These are phyloP conservation scores for Phycomyces blakesleeanus DNA, from an alignment of 192 early-diverging fungal genomes.

Conservation along the genomic window DNA sequence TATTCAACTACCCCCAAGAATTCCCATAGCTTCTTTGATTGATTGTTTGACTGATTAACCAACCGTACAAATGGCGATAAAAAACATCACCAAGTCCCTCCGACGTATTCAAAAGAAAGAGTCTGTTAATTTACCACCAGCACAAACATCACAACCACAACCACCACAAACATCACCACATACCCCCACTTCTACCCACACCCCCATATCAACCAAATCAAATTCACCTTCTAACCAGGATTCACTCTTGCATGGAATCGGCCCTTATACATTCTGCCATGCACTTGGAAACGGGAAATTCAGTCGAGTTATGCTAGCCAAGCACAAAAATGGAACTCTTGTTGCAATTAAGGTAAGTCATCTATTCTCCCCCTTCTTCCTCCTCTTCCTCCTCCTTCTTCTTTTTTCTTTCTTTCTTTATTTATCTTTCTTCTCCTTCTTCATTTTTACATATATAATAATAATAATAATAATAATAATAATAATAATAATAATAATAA, in stretches of 20 bases:
- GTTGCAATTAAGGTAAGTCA: slow-evolving; percentile 32
- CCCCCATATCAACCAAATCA: not conserved
- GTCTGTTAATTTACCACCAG: too few species aligned
- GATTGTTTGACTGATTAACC: too few species aligned
- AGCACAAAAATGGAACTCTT: slow-evolving; percentile 41
- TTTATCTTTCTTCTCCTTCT: too few species aligned
- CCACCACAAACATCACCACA: not conserved
- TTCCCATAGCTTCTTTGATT: too few species aligned
- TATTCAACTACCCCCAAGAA: too few species aligned
- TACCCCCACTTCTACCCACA: not conserved
- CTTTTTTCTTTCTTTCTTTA: not conserved
- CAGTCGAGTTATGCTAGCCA: slow-evolving; percentile 71
- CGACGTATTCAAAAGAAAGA: too few species aligned
- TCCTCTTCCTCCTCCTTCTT: not conserved
- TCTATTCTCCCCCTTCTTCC: not conserved
- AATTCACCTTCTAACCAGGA: slow-evolving; percentile 31
- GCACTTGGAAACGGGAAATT: slow-evolving; percentile 79
- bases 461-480: too few species aligned
- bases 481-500: too few species aligned
- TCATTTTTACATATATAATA: too few species aligned
- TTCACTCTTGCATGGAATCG: slow-evolving; percentile 37
- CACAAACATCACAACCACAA: too few species aligned
- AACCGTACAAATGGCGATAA: too few species aligned
- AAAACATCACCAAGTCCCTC: not conserved
- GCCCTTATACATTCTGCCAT: slow-evolving; percentile 72